Percentiles rank a stretch among this genome's conserved stretches.
phyloP scores from a whole-genome alignment of 1,284 basidiomycete genomes.

The Rhodotorula sp. region DNA sequence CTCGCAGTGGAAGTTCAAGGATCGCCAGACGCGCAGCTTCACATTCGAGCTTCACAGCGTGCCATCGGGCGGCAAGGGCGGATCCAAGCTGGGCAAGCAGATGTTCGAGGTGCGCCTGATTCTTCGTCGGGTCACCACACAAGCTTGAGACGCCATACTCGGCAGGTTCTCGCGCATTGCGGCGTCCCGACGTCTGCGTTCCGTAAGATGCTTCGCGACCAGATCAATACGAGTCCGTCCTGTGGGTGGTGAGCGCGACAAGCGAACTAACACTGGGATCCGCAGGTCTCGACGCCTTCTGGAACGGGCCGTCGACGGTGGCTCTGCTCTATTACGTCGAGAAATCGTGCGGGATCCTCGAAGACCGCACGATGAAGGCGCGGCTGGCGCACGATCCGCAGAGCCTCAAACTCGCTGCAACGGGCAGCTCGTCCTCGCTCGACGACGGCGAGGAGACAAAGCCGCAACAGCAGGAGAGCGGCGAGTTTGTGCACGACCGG shows the following conservation, averaged over 20 bases:
- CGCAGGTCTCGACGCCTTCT: conserved; percentile 13
- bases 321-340: conserved; percentile 31
- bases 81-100: conserved; percentile 31
- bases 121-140: no score
- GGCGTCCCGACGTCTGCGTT: conserved; percentile 24
- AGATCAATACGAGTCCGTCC: conserved; percentile 12
- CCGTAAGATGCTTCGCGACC: conserved; percentile 11
- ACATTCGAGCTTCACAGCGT: conserved; percentile 39
- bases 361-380: conserved; percentile 26
- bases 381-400: conserved; percentile 15
- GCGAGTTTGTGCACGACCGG: conserved; percentile 24
- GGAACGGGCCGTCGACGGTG: conserved; percentile 3
- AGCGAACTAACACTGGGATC: background rate
- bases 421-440: background rate
- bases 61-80: conserved; percentile 5
- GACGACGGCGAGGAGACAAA: background rate
- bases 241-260: no score
- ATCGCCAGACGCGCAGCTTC: conserved; percentile 22
- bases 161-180: conserved; percentile 28
- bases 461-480: background rate
- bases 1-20: conserved; percentile 46
- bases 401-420: conserved; percentile 5
- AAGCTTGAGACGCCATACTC: no score
- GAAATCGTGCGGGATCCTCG: conserved; percentile 16
- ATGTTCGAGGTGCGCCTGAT: conserved; percentile 19